Evolutionary conservation across 2,329 filamentous ascomycete genomes (phyloP), one percentile per base, ranked within the genome.

Genomic region (Fusarium aywerte): DNA sequence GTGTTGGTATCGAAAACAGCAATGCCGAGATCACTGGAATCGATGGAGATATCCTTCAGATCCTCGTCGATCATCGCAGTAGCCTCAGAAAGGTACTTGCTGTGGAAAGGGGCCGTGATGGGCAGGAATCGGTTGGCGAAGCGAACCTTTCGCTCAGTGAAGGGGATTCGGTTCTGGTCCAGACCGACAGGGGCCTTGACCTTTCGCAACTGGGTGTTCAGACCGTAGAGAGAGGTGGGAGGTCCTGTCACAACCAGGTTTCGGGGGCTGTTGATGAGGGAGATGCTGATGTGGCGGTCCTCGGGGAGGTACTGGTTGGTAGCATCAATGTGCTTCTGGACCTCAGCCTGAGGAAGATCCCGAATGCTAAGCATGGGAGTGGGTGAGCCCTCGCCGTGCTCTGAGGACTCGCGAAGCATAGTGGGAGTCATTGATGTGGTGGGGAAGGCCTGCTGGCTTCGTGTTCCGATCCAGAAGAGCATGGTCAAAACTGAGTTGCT

Each of bases 361-460:
- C 96, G 92, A 70, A 99, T 97, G 75, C 96, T 98, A 70, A 99
- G 83, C 96, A 99, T 99, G 39, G 96, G 96, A 2, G 96, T 98
- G 2, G 96, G 96, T 7, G 86, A 87, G n/a, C 96, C 96, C 81
- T 99, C 96, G 51, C 96, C 95, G 77, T 96, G 90, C 76, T 97
- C 95, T 69, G 93, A 86, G 2, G 96, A 97, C 80, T 99, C 96
- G 76, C 95, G 92, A 53, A 99, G 86, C 75, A 95, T 92, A 42
- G 89, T 92, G 1, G 96, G 96, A 5, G 94, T 93, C 74, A 99
- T 86, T 32, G 96, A 98, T 5, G 96, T 99, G 72, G 92, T 89
- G 36, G 96, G 96, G 80, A 97, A 99, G 3, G 94, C 94, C 80
- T 99, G 96, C 80, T 99, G 96, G 79, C 95, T 97, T 75, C 96